Conservation (phyloP, 139 green algal species). For the Tetraselmis chui region DNA sequence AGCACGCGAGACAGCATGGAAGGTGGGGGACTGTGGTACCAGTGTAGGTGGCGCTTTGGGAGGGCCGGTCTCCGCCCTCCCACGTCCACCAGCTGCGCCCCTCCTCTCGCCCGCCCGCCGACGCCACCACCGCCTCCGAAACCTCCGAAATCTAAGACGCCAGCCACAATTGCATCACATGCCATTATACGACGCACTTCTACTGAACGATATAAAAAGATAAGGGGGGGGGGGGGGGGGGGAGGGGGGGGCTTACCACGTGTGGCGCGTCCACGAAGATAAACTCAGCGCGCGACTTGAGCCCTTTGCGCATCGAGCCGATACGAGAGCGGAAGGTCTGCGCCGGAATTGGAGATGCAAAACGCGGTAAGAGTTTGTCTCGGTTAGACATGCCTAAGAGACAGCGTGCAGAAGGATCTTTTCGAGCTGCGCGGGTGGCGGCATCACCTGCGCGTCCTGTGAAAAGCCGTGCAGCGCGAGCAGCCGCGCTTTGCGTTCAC, state of each 20-base stretch:
- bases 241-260: not conserved
- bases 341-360: not conserved
- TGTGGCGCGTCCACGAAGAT: conserved; percentile 59
- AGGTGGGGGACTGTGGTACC: not conserved
- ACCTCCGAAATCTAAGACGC: not conserved
- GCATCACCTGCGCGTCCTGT: conserved; percentile 49
- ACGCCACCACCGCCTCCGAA: not conserved
- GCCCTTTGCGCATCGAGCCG: conserved; percentile 56
- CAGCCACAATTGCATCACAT: not conserved
- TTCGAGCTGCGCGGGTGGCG: not conserved
- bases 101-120: not conserved
- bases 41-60: not conserved
- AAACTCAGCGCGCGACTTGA: conserved; percentile 61
- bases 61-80: not conserved
- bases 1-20: not conserved
- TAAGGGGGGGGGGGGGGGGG: not conserved
- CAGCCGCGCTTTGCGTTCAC: conserved; percentile 47
- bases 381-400: not conserved
- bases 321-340: conserved; percentile 50
- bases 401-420: not conserved
- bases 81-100: not conserved
- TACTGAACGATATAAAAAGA: not conserved
- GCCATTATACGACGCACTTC: not conserved
- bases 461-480: conserved; percentile 71
- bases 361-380: not conserved